Base-by-base conservation (phyloP, 1,284 basidiomycete species). In the Ceratobasidium sp. region DNA sequence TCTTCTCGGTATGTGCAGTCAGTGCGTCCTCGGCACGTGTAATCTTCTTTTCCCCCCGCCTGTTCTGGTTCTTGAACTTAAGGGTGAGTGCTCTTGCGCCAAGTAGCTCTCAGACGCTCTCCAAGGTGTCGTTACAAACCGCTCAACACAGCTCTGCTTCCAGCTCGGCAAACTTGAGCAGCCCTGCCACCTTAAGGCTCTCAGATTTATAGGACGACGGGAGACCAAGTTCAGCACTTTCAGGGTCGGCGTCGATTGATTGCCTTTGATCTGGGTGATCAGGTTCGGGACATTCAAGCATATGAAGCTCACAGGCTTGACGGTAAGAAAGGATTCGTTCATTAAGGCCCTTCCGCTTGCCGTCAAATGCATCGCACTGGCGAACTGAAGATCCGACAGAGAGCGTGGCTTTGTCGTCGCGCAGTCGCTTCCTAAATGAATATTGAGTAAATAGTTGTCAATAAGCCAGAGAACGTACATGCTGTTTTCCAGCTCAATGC, bases 171-270 rank as follows among this genome's bases (percentile, higher is more conserved):
- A 54, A n/a, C 32, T 26, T 26, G 11, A 4, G 5, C 23, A 54
- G 23, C 16, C 50, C 50, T 18, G 50, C 23, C 23, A 4, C 13
- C 4, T 54, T 18, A 9, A 54, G 4, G 13, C 26, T 54, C 13
- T 26, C 23, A 4, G 41, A 23, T 13, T 14, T 14, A 62, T 62
- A 62, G 7, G 59, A 44, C 18, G 59, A 62, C 9, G 59, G 59
- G 18, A 62, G n/a, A 8, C 59, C 59, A 7, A 62, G 43, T 28
- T 62, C 59, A 16, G 59, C 38, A 28, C 46, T 21, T 62, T 62
- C 59, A 18, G 59, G 59, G 59, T 62, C 23, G 14, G 59, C 5
- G n/a, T 28, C 28, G 8, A 26, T 46, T 21, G 23, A 5, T 13
- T 8, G 16, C 13, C 43, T 28, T 13, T 6, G 23, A 23, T 62